A percentile compares a stretch with the other conserved stretches of the same genome.
phyloP scores from a whole-genome alignment of 2,329 filamentous ascomycete genomes.

The Ilyonectria destructans region DNA sequence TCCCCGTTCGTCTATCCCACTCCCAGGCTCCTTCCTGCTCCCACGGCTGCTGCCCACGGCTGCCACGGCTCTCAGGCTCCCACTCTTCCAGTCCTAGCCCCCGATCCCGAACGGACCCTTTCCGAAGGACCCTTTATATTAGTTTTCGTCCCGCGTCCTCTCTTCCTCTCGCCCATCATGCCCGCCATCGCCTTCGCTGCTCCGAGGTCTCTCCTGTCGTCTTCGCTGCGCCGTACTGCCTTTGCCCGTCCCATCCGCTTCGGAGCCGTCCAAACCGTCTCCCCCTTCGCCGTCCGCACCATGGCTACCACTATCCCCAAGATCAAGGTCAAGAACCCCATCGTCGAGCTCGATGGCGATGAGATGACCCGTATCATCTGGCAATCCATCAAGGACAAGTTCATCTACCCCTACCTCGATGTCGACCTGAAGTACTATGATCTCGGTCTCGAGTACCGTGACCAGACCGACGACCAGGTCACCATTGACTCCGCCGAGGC shows the following conservation, averaged over 20 bases:
- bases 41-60: constrained; percentile 45
- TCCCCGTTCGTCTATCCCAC: constrained; percentile 38
- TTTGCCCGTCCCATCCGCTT: constrained; percentile 55
- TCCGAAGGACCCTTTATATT: constrained; percentile 45
- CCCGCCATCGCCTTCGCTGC: constrained; percentile 50
- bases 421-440: constrained; percentile 99
- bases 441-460: constrained; percentile 92
- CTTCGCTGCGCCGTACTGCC: constrained; percentile 51
- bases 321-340: constrained; percentile 99
- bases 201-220: constrained; percentile 52
- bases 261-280: constrained; percentile 57
- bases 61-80: constrained; percentile 31
- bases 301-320: constrained; percentile 77
- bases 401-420: constrained; percentile 96
- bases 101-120: constrained; percentile 34
- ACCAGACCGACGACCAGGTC: constrained; percentile 96
- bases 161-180: constrained; percentile 48
- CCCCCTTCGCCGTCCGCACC: constrained; percentile 77
- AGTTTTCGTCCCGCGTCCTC: constrained; percentile 45
- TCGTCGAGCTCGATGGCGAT: constrained; percentile 96
- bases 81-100: constrained; percentile 17
- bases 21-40: constrained; percentile 24
- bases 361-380: constrained; percentile 99
- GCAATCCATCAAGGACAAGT: constrained; percentile 99
- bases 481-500: constrained; percentile 96